Conservation (phyloP, 768 basidiomycete species). For the button mushroom (Agaricus bisporus) region DNA sequence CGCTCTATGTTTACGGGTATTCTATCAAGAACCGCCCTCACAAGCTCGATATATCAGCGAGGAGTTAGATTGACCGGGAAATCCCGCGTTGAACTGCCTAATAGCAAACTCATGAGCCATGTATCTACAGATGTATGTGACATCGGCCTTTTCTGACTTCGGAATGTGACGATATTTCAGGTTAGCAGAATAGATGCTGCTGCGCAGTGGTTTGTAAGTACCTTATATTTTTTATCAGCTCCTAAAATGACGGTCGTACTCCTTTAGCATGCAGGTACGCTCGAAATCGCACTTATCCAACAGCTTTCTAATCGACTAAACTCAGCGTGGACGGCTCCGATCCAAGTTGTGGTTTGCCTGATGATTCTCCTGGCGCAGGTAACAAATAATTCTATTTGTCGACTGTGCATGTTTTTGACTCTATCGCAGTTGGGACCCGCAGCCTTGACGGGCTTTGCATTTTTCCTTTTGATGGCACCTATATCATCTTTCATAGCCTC, state of each 20-base stretch:
- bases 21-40: slow-evolving; percentile 58
- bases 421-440: slow-evolving; percentile 54
- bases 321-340: slow-evolving; percentile 60
- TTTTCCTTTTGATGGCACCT: slow-evolving; percentile 58
- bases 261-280: slow-evolving; percentile 34
- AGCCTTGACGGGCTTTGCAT: slow-evolving; percentile 62
- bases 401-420: neutral
- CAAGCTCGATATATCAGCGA: slow-evolving; percentile 65
- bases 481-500: slow-evolving; percentile 62
- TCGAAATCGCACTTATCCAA: slow-evolving; percentile 5
- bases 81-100: slow-evolving; percentile 56
- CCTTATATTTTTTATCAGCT: neutral
- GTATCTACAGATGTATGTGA: slow-evolving; percentile 57
- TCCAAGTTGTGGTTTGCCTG: slow-evolving; percentile 55
- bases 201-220: slow-evolving; percentile 69
- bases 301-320: neutral
- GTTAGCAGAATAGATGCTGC: slow-evolving; percentile 52
- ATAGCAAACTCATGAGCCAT: slow-evolving; percentile 54
- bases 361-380: slow-evolving; percentile 57
- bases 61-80: slow-evolving; percentile 61
- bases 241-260: neutral
- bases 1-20: slow-evolving; percentile 63
- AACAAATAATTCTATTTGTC: neutral
- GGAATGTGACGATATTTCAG: slow-evolving; percentile 20
- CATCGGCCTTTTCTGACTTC: neutral